phyloP scores from a whole-genome alignment of 345 rosid species.

The Citropsis articulata region DNA sequence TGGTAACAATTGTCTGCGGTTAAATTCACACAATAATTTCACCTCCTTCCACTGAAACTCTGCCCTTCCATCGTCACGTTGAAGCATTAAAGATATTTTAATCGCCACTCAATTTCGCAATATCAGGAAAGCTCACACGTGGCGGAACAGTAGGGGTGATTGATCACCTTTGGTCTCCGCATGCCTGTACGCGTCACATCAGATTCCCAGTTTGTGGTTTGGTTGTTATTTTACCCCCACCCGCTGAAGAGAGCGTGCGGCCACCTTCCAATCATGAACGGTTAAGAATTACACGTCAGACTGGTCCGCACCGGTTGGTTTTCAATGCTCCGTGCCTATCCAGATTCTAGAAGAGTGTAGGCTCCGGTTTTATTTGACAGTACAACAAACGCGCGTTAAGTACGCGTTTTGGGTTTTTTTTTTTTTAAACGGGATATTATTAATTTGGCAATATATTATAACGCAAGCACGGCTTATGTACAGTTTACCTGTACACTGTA shows the following conservation, averaged over 20 bases:
- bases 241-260: not conserved
- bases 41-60: not conserved
- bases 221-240: not conserved
- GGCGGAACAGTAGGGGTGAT: not conserved
- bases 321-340: not conserved
- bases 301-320: not conserved
- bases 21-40: not conserved
- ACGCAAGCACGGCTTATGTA: not conserved
- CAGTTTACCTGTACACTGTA: no score
- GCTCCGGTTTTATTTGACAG: not conserved
- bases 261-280: no score
- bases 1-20: not conserved
- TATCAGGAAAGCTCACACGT: not conserved
- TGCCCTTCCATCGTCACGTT: not conserved
- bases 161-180: not conserved
- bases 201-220: not conserved
- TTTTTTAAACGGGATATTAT: not conserved
- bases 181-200: not conserved
- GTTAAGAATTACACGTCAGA: slow-evolving; percentile 1
- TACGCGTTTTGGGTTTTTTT: not conserved
- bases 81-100: not conserved
- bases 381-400: not conserved
- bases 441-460: not conserved
- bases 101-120: no score
- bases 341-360: not conserved